These are phyloP conservation scores for Fragilaria crotonensis DNA, from an alignment of 108 stramenopile genomes.

Conservation along the genomic window DNA sequence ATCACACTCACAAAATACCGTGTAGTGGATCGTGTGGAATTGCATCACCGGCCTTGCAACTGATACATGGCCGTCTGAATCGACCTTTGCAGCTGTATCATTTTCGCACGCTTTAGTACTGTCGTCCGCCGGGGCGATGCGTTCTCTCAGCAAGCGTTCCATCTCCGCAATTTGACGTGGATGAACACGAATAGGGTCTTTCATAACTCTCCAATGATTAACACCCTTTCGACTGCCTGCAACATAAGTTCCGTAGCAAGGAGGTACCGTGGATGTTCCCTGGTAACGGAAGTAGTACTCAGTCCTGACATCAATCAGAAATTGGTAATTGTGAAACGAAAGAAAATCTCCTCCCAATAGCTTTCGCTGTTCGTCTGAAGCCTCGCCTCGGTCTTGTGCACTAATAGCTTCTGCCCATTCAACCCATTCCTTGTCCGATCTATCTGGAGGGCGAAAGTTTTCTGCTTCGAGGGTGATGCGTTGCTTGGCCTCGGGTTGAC, in stretches of 20 bases:
- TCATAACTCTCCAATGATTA: conserved; percentile 41
- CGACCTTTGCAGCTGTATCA: conserved; percentile 9
- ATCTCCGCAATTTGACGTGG: conserved; percentile 35
- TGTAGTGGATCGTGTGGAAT: conserved; percentile 22
- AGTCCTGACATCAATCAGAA: conserved; percentile 19
- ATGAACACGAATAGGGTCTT: conserved; percentile 43
- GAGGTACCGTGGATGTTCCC: conserved; percentile 36
- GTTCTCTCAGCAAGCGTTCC: conserved; percentile 26
- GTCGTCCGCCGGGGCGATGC: conserved; percentile 15
- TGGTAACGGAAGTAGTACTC: conserved; percentile 53
- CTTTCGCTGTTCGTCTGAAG: neutral
- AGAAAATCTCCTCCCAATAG: neutral
- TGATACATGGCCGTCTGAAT: conserved; percentile 3
- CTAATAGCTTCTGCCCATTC: conserved; percentile 5
- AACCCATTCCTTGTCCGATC: neutral
- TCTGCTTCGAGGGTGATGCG: neutral
- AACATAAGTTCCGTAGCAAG: conserved; percentile 21
- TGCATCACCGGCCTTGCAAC: conserved; percentile 31
- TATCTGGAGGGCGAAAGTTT: neutral
- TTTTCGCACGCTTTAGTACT: conserved; percentile 9
- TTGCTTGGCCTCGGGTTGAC: neutral
- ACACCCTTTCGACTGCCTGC: conserved; percentile 11
- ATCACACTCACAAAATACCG: conserved; percentile 49
- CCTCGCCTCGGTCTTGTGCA: neutral
- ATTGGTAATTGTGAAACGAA: conserved; percentile 1